Percentiles rank a stretch among this genome's conserved stretches.
Conservation (phyloP, 2,329 filamentous ascomycete species). For the Paecilomyces sp. region DNA sequence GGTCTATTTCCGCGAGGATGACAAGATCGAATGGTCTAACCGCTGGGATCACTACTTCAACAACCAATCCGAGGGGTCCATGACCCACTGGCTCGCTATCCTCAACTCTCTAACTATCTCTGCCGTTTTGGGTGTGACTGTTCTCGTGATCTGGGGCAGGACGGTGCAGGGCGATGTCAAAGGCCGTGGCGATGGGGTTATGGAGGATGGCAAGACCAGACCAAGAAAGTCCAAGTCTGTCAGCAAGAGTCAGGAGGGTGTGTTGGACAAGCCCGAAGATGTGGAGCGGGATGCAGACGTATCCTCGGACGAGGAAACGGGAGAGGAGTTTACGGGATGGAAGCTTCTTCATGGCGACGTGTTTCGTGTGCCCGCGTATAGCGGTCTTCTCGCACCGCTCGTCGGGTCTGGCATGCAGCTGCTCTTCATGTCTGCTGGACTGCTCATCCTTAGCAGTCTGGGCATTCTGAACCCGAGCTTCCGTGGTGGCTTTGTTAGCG, state of each 20-base stretch:
- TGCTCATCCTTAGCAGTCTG: constrained; percentile 65
- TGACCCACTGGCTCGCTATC: constrained; percentile 83
- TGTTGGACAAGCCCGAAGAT: constrained; percentile 55
- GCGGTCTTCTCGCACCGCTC: constrained; percentile 68
- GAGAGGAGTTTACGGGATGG: constrained; percentile 81
- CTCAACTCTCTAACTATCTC: constrained; percentile 81
- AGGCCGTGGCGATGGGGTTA: constrained; percentile 57
- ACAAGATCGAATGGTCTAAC: constrained; percentile 70
- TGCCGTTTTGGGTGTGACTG: constrained; percentile 67
- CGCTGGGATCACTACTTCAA: constrained; percentile 88
- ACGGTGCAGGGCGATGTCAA: constrained; percentile 76
- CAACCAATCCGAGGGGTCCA: constrained; percentile 73
- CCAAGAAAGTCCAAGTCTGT: constrained; percentile 38
- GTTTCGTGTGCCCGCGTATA: constrained; percentile 65
- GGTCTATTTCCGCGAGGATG: constrained; percentile 81
- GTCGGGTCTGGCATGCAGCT: constrained; percentile 83
- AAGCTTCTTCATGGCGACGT: constrained; percentile 85
- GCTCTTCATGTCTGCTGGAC: constrained; percentile 69
- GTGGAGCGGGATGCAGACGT: constrained; percentile 47
- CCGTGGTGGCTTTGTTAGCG: constrained; percentile 81
- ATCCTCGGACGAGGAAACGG: constrained; percentile 61
- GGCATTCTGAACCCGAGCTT: constrained; percentile 80
- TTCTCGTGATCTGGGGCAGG: constrained; percentile 72
- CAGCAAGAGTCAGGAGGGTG: constrained; percentile 44
- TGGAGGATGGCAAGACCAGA: constrained; percentile 58